Evolutionary conservation across 768 basidiomycete genomes (phyloP), one percentile per base, ranked within the genome.

Genomic region (Xerocomellus intermedius): DNA sequence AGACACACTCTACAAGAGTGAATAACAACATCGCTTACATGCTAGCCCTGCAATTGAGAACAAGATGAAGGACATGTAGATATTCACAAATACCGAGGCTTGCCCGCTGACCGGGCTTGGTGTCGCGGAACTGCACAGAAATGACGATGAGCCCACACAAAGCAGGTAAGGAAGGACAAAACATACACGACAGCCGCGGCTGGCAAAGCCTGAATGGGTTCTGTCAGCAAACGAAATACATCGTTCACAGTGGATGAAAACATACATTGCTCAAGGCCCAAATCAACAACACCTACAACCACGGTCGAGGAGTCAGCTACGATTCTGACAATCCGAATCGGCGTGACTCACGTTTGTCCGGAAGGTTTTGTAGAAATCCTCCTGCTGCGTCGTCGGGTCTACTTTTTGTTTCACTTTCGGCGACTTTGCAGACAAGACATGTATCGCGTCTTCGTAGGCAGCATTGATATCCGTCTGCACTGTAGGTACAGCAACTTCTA

Each of bases 1-100:
- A 2, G 35, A 17, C 14, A 41, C 52, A 26, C 8, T 2, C 30
- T 10, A 17, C 35, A 50, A 26, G 14, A 28, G 13, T 39, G 26
- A 33, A 59, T 12, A 42, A 22, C 28, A 49, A 1, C 3, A 56
- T 38, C 39, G 81, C 93, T 73, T 65, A 96, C 94, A 78, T 13
- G 94, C 92, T 38, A 97, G 82, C 14, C 90, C 85, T 6, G 89
- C 90, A 42, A 96, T 92, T 1, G 91, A 91, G 73, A 86, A 94
- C 52, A 98, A 71, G 56, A 97, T 76, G 69, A 94, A 91, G 16
- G 86, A 82, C 87, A 96, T 89, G 68, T 96, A 96, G 2, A 91
- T 91, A 52, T 83, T 85, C 5, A 94, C 89, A 28, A 84, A 78
- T 1, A 69, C 69, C 26, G 75, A 75, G 3, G 82, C 81, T 19